Conservation (phyloP, 805 yeast genomes). For the Scheffersomyces lignosus region DNA sequence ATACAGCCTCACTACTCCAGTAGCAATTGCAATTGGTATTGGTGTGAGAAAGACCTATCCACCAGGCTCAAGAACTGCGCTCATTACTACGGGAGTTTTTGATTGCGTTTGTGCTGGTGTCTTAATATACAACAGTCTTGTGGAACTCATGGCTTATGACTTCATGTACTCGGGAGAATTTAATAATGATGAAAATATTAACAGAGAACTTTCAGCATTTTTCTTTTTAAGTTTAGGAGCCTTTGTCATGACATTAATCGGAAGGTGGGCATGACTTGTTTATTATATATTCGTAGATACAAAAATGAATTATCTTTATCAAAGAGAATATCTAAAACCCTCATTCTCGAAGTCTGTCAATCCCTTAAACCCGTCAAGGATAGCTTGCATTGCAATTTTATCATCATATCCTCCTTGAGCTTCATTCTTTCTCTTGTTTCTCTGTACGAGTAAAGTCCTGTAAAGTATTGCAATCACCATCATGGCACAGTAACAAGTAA, state of each 20-base stretch:
- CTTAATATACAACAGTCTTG: constrained; percentile 71
- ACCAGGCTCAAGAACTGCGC: constrained; percentile 57
- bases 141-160: constrained; percentile 80
- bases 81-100: constrained; percentile 68
- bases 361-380: constrained; percentile 23
- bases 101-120: constrained; percentile 81
- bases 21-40: constrained; percentile 76
- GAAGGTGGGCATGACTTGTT: constrained; percentile 29
- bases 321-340: constrained; percentile 20
- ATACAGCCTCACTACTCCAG: constrained; percentile 58
- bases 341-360: constrained; percentile 23
- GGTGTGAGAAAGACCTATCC: constrained; percentile 66
- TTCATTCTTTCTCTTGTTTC: constrained; percentile 15
- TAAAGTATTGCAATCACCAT: constrained; percentile 17
- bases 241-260: constrained; percentile 33
- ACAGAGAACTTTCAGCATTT: constrained; percentile 23
- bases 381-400: constrained; percentile 19
- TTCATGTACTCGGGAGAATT: constrained; percentile 50
- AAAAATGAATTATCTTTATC: not conserved
- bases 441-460: constrained; percentile 9
- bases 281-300: not conserved
- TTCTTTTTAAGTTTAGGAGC: constrained; percentile 25
- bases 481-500: constrained; percentile 20
- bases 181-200: constrained; percentile 18
- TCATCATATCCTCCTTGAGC: constrained; percentile 20